These are phyloP conservation scores for Plenodomus biglobosus DNA, from an alignment of 2,329 filamentous ascomycete genomes.

Conservation along the genomic window DNA sequence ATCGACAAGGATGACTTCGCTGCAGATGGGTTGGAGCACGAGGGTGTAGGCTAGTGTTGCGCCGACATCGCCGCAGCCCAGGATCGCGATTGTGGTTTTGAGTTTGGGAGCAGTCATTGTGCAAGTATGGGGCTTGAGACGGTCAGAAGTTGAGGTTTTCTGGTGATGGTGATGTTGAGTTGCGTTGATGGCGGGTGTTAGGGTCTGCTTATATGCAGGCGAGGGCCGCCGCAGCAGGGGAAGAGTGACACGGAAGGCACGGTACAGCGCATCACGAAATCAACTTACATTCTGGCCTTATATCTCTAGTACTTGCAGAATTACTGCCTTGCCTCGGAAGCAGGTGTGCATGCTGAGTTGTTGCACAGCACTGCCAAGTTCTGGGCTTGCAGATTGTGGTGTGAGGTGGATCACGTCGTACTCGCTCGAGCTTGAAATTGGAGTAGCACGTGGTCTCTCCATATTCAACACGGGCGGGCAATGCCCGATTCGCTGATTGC, in stretches of 20 bases:
- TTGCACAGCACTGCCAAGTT: slow-evolving; percentile 15
- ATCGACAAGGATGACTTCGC: slow-evolving; percentile 58
- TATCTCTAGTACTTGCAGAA: slow-evolving; percentile 1
- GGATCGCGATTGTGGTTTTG: slow-evolving; percentile 50
- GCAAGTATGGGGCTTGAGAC: background rate
- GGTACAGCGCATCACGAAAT: background rate
- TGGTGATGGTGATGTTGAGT: no score
- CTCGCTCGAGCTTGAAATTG: background rate
- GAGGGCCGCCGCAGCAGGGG: no score
- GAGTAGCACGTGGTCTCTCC: background rate
- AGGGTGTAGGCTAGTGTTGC: slow-evolving; percentile 56
- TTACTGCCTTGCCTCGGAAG: background rate
- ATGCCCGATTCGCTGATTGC: background rate
- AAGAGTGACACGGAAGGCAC: no score
- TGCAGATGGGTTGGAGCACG: slow-evolving; percentile 53
- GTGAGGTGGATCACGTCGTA: slow-evolving; percentile 12
- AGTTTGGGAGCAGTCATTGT: slow-evolving; percentile 31
- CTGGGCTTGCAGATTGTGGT: slow-evolving; percentile 22
- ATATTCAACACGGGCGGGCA: background rate
- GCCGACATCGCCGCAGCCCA: slow-evolving; percentile 56
- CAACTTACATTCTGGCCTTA: background rate
- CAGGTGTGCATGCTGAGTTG: background rate
- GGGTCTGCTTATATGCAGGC: no score
- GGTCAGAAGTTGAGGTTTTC: no score
- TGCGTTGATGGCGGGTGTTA: no score